Conservation (phyloP, 345 rosid species). For the Pugionium dolabratum region DNA sequence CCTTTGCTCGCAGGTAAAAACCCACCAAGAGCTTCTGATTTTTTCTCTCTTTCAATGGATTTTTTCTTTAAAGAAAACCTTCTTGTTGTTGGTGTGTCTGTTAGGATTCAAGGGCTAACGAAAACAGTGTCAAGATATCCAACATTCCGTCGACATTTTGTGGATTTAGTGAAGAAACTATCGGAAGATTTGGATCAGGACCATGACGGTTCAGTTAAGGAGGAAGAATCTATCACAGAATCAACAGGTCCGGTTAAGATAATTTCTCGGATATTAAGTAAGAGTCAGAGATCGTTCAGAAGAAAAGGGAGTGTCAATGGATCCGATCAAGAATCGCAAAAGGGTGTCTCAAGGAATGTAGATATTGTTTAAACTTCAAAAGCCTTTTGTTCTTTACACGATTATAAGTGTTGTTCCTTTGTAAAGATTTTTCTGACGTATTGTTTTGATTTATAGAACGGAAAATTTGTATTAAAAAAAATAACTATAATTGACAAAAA, state of each 20-base stretch:
- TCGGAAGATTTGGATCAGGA: conserved; percentile 61
- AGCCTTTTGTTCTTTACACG: conserved; percentile 1
- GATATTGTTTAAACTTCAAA: conserved; percentile 41
- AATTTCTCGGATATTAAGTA: conserved; percentile 54
- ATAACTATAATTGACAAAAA: too few species aligned
- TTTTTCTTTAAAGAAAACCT: too few species aligned
- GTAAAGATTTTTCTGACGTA: conserved; percentile 14
- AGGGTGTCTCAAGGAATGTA: conserved; percentile 32
- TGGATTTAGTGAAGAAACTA: conserved; percentile 50
- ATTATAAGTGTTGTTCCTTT: too few species aligned
- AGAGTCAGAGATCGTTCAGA: conserved; percentile 60
- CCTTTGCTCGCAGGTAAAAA: conserved; percentile 81
- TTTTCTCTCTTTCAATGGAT: too few species aligned
- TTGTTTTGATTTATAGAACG: too few species aligned
- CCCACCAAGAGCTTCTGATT: too few species aligned
- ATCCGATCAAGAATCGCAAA: conserved; percentile 49
- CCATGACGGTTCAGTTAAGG: conserved; percentile 38
- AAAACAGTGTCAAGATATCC: conserved; percentile 84
- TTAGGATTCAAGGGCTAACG: conserved; percentile 77
- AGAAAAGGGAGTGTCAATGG: conserved; percentile 50
- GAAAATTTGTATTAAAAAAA: background rate
- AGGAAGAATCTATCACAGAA: conserved; percentile 34
- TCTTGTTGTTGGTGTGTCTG: conserved; percentile 10
- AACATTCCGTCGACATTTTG: conserved; percentile 66
- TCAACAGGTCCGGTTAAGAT: conserved; percentile 56